Evolutionary conservation across 345 rosid genomes (phyloP), one percentile per base, ranked within the genome.

Genomic region (Eucalyptus viminalis): DNA sequence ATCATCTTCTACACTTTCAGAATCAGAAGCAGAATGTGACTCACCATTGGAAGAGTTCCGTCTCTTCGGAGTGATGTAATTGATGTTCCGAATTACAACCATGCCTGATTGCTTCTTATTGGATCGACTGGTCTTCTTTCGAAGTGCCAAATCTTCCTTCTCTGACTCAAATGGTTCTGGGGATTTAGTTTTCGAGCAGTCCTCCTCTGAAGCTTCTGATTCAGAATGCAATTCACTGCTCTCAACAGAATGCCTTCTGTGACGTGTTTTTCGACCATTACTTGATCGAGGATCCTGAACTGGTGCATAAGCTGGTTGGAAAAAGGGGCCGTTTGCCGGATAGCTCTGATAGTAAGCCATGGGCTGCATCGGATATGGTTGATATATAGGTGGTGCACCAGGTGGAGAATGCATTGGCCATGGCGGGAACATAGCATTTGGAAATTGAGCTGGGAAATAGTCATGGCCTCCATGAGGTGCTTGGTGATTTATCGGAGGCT

Each of bases 391-490:
- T 54, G 94, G 92, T 54, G 96, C 89, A 67, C 99, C 99, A 0
- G 99, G 96, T 58, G 97, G 98, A 80, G 99, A 95, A 90, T 97
- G 98, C 86, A 97, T 92, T 88, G 97, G 96, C 99, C 99, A 97
- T 11, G 95, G 94, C 87, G 99, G 93, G 89, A 94, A 96, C 95
- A 98, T 90, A 49, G 94, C 95, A 88, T 93, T 95, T 12, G 95
- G 98, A 94, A 93, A 95, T 89, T 95, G 99, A 81, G 95, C 96
- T 90, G 94, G 97, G 90, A 92, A 92, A 92, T 94, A 92, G 89
- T 95, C 99, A 88, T 91, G 95, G 81, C 90, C 91, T 31, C 91
- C 94, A 6, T 93, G 92, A 87, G 92, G 92, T 86, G 88, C 88
- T 90, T 92, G 95, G 86, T 92, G 96, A 93, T 95, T 93, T 67